Evolutionary conservation across 345 rosid species (phyloP), one percentile per base, ranked within the genome.

Genomic region (Erysimum cheiranthoides): DNA sequence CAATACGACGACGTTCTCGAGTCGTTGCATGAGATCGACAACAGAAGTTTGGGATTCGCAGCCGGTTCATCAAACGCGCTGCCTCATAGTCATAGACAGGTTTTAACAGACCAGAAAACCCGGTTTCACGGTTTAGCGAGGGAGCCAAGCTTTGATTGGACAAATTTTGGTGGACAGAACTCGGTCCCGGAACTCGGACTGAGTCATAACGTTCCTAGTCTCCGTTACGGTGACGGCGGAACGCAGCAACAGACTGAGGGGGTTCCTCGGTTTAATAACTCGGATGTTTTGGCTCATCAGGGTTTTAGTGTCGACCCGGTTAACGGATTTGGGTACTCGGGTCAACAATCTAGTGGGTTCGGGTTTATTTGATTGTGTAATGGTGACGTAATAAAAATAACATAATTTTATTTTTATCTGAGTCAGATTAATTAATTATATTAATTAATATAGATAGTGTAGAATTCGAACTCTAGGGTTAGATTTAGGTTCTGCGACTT

Each of bases 1-100:
- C 93, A 91, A 47, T 76, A 86, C 43, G 97, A 92, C 39, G 93
- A 92, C 74, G 90, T 90, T 68, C 66, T 90, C 6, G 88, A 91
- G 43, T 76, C 97, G 0, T 73, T 88, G 14, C 88, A 94, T 4
- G 88, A 83, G 72, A 85, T 92, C 1, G 84, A 87, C 50, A 86
- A 86, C 11, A 51, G 69, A 40, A 66, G 64, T 50, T 39, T 78
- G 49, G 82, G 83, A 16, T 71, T 42, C 46, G 82, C 78, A 56
- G 81, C 84, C 43, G 73, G 84, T 46, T 71, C 86, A 17, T 88
- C 93, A 0, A 54, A 54, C 45, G 6, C 50, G 9, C 2, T 61
- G 30, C 79, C 77, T 8, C 38, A 73, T 69, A 87, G 73, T 5
- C 31, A 73, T 73, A 87, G 75, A 82, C 82, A 90, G 5, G 67